Conservation (phyloP, 208 protist species). For the Trypanosoma lewisi region DNA sequence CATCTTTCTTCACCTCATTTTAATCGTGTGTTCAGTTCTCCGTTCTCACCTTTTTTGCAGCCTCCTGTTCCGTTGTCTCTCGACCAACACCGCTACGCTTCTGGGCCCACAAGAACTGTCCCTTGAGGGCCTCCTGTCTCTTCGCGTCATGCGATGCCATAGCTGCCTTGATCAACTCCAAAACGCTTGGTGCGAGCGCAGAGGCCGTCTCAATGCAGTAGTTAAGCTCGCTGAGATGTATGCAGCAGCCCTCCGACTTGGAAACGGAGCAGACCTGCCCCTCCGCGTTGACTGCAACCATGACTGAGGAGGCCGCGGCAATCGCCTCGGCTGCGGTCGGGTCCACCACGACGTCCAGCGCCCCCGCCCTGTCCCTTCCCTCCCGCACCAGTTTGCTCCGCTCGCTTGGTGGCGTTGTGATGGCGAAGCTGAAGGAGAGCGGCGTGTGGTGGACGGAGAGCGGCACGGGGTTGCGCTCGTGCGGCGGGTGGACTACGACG, state of each 20-base stretch:
- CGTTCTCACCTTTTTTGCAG: conserved; percentile 6
- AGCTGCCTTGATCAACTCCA: conserved; percentile 52
- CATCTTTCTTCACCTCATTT: neutral
- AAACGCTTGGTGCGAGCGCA: conserved; percentile 41
- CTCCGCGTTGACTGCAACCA: conserved; percentile 79
- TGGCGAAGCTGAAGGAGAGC: conserved; percentile 73
- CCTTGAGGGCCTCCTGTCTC: conserved; percentile 49
- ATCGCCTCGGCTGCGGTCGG: conserved; percentile 61
- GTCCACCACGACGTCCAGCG: conserved; percentile 64
- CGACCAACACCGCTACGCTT: conserved; percentile 63
- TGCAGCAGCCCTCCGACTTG: conserved; percentile 70
- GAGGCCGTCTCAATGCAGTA: conserved; percentile 50
- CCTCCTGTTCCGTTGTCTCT: neutral
- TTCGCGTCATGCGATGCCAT: conserved; percentile 66
- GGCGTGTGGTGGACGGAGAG: conserved; percentile 95
- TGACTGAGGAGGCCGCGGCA: conserved; percentile 60
- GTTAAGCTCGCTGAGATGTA: conserved; percentile 44
- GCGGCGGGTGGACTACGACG: conserved; percentile 79
- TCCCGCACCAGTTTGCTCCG: conserved; percentile 11
- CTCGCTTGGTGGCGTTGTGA: conserved; percentile 44
- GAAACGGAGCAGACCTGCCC: conserved; percentile 80
- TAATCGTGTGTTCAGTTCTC: conserved; percentile 3
- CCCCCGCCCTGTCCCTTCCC: neutral
- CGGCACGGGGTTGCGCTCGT: conserved; percentile 93
- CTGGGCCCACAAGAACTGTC: conserved; percentile 87